These are phyloP conservation scores for Claviceps arundinis DNA, from an alignment of 2,329 filamentous ascomycete genomes.

Conservation along the genomic window DNA sequence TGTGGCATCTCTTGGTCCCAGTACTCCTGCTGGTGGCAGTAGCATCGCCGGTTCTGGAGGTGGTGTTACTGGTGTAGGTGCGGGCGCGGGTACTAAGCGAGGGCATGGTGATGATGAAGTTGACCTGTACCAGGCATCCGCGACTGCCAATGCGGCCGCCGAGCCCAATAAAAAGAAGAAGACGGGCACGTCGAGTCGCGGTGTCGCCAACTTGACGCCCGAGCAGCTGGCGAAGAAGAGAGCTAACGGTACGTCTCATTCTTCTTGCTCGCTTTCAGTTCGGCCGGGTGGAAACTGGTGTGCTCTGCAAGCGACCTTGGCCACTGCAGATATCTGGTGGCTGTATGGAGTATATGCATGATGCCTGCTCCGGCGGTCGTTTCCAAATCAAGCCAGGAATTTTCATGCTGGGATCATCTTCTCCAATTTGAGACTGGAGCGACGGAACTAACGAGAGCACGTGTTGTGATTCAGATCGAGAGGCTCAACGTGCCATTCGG, in stretches of 20 bases:
- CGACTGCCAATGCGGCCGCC: conserved; percentile 5
- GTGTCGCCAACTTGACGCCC: conserved; percentile 52
- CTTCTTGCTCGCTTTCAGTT: background rate
- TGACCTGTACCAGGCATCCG: conserved; percentile 1
- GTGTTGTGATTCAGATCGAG: conserved; percentile 46
- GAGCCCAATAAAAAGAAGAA: conserved; percentile 27
- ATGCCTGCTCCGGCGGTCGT: background rate
- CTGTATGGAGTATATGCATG: background rate
- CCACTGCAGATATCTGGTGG: background rate
- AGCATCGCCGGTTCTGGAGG: background rate
- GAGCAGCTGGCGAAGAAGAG: conserved; percentile 61
- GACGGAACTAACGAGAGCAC: background rate
- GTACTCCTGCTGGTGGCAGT: background rate
- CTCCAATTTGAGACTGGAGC: no score
- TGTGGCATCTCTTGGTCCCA: background rate
- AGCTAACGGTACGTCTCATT: conserved; percentile 35
- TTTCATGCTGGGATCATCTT: no score
- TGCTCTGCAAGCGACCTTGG: no score
- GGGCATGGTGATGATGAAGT: background rate
- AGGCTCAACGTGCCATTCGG: conserved; percentile 73
- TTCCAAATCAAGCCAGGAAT: background rate
- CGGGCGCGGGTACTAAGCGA: background rate
- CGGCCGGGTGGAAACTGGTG: background rate
- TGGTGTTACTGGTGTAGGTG: no score
- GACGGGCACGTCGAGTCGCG: conserved; percentile 29